Percentiles rank a stretch among this genome's conserved stretches.
These are phyloP conservation scores for Stachybotrys elegans DNA, from an alignment of 2,329 filamentous ascomycete species.

Conservation along the genomic window DNA sequence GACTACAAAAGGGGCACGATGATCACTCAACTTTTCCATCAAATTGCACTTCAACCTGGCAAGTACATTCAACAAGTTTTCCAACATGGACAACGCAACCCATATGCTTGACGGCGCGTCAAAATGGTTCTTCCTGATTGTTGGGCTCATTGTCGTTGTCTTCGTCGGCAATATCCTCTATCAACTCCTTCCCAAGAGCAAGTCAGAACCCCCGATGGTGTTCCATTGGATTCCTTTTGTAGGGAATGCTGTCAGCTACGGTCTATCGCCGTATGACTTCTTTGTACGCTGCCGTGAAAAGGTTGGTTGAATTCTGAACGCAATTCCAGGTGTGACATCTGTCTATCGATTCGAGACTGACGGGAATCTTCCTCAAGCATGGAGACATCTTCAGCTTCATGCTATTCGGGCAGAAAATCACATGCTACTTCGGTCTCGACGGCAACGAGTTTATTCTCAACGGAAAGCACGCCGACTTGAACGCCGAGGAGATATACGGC, in stretches of 20 bases:
- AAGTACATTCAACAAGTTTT: no score
- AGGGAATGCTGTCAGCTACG: slow-evolving; percentile 67
- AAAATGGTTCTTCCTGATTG: no score
- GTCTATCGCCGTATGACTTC: slow-evolving; percentile 65
- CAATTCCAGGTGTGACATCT: no score
- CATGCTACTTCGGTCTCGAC: slow-evolving; percentile 41
- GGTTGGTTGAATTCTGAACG: slow-evolving; percentile 37
- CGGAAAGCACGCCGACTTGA: slow-evolving; percentile 46
- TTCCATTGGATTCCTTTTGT: slow-evolving; percentile 59
- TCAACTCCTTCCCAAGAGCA: slow-evolving; percentile 18
- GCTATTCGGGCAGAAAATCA: slow-evolving; percentile 45
- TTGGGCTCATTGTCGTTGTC: neutral
- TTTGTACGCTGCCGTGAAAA: slow-evolving; percentile 61
- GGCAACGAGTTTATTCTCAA: slow-evolving; percentile 55
- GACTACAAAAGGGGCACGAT: no score
- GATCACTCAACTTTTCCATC: no score
- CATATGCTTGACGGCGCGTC: no score
- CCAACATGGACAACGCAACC: no score
- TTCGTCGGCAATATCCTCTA: slow-evolving; percentile 12
- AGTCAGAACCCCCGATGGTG: slow-evolving; percentile 50
- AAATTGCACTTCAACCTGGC: no score
- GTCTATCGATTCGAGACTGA: no score
- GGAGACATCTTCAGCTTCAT: slow-evolving; percentile 51
- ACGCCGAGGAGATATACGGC: slow-evolving; percentile 49
- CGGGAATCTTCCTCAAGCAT: no score